Base-by-base conservation (phyloP, 192 early-diverging fungal species). In the Backusella australiensis region DNA sequence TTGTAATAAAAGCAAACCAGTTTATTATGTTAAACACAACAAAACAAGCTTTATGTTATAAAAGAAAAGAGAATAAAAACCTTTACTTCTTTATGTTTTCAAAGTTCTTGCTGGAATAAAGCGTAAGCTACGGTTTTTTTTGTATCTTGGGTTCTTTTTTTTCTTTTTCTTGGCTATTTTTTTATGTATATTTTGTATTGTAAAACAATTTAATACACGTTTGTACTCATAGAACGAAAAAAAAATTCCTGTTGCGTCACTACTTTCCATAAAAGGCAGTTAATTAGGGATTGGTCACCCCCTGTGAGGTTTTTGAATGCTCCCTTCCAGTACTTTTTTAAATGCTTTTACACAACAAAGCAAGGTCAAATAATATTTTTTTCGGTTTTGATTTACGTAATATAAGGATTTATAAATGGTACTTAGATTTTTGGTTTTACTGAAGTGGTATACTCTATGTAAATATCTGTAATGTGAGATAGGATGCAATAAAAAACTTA, bases 151-250 rank as follows among this genome's bases (percentile, higher is more conserved):
- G 34, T 68, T 15, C 19, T 69, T 41, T 69, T 69, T 59, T 56
- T 63, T 63, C 56, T 63, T 63, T 63, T 63, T 63, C 56, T 63
- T 63, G 56, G 56, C 56, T 63, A 63, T 63, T 63, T 63, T 63
- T 63, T 63, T 63, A 59, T 59, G 56, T 59, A 59, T 59, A 59
- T 11, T 59, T 59, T 59, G 53, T 59, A 59, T 59, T 59, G 9
- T 59, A 59, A 59, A 59, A 59, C 53, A 59, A 59, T 59, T 59
- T 59, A 59, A 59, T 59, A 59, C 53, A 59, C 53, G 17, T 59
- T 59, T 59, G 53, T 59, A 59, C 53, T 59, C 53, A 59, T 9
- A 59, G 8, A 59, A 59, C 6, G 6, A 21, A 63, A 63, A 63
- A 63, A 63, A 63, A 63, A 29, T 4, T 26, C 0, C 7, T 63